phyloP scores from a whole-genome alignment of 2,329 filamentous ascomycete species.

The Scytalidium sp. region DNA sequence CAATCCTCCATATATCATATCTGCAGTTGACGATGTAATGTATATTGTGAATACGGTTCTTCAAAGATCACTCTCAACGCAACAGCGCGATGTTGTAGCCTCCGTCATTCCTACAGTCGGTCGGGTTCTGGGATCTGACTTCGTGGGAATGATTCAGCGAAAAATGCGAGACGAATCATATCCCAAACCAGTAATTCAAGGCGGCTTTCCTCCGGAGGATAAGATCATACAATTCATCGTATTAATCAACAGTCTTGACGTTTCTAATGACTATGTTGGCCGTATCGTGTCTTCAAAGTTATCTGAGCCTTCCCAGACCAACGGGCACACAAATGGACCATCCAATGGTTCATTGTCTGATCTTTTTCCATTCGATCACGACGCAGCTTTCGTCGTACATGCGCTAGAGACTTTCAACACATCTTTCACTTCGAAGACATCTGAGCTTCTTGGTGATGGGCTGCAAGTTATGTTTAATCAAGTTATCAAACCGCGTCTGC shows the following conservation, averaged over 20 bases:
- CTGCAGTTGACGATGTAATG: conserved; percentile 97
- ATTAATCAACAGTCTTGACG: conserved; percentile 91
- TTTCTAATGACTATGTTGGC: conserved; percentile 84
- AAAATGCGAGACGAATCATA: conserved; percentile 98
- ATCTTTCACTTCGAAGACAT: conserved; percentile 73
- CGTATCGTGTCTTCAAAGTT: conserved; percentile 77
- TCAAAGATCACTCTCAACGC: conserved; percentile 81
- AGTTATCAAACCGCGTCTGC: conserved; percentile 79
- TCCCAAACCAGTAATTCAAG: conserved; percentile 74
- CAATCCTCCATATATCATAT: conserved; percentile 87
- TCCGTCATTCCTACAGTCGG: conserved; percentile 76
- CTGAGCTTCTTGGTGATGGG: conserved; percentile 79
- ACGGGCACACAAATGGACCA: conserved; percentile 26
- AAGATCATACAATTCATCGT: conserved; percentile 88
- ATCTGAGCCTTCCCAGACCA: conserved; percentile 38
- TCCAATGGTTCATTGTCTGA: conserved; percentile 45
- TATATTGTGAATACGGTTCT: conserved; percentile 95
- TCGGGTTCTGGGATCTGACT: conserved; percentile 81
- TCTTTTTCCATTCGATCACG: conserved; percentile 77
- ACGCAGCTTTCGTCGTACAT: conserved; percentile 66
- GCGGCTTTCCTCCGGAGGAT: conserved; percentile 81
- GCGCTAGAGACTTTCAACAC: conserved; percentile 67
- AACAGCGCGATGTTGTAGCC: conserved; percentile 73
- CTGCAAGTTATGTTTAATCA: conserved; percentile 83
- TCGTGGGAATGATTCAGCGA: conserved; percentile 93